Evolutionary conservation across 352 stramenopile species (phyloP), one percentile per base, ranked within the genome.

Genomic region (Phytophthora vignae): DNA sequence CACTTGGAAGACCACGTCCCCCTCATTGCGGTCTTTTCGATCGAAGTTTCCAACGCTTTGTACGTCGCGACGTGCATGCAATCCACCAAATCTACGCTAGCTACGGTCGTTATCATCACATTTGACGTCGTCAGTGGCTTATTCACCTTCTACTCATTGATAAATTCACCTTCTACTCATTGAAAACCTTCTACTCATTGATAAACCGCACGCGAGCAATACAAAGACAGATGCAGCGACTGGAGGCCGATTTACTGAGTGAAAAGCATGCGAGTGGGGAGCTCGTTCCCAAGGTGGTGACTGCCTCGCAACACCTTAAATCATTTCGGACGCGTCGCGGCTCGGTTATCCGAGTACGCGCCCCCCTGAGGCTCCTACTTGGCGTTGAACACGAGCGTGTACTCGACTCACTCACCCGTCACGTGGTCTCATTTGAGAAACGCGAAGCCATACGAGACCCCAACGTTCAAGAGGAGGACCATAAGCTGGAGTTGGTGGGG

Each of bases 31-130:
- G 66, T 84, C 4, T 77, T 81, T 40, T 72, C 74, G 0, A 77
- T 83, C 27, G 73, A 83, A 29, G 73, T 83, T 0, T 83, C 77
- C 25, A 78, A 79, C 22, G 61, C 70, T 12, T 29, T 84, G 3
- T 81, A 79, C 49, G 58, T 74, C 9, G 57, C 64, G 0, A 69
- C 55, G 0, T 78, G 70, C 21, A 79, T 84, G 70, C 70, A 84
- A 29, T 63, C 31, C 19, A 55, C 67, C 3, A 73, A 73, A 55
- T 79, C 73, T 0, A 62, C 33, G 17, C 21, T 60, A 9, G 73
- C 70, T 0, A 78, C 70, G 4, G 27, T 56, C 2, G 15, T 66
- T 2, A 67, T 79, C 21, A 79, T 78, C 11, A 31, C 36, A 1
- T 56, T 77, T 33, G 69, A 79, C 29, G 55, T 64, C 14, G 6